Evolutionary conservation across 2,329 filamentous ascomycete genomes (phyloP).

Genomic region (Exophiala mesophila): DNA sequence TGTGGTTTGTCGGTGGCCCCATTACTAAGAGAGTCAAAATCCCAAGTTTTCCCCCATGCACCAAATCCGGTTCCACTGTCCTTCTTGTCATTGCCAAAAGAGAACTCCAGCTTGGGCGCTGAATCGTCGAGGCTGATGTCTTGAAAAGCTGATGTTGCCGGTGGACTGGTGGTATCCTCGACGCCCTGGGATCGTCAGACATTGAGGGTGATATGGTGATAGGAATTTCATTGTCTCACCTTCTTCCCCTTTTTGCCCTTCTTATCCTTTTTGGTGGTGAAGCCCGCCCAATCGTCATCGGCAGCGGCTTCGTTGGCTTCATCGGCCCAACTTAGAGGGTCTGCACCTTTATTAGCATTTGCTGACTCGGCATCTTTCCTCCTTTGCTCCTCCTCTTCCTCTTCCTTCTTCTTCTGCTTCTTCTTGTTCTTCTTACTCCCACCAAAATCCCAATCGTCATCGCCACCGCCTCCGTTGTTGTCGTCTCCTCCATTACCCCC

Average conservation of each 20-base stretch:
- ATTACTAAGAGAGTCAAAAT: conserved; percentile 37
- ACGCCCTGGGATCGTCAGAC: conserved; percentile 23
- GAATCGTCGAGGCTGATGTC: conserved; percentile 63
- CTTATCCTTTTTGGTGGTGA: conserved; percentile 44
- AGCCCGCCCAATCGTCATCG: conserved; percentile 50
- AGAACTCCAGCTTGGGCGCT: conserved; percentile 54
- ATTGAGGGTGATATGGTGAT: no score
- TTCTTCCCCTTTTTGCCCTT: conserved; percentile 51
- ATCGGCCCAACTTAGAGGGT: conserved; percentile 43
- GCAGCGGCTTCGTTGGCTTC: conserved; percentile 37
- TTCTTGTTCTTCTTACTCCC: conserved; percentile 35
- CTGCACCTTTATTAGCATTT: conserved; percentile 30
- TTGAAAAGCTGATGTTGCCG: conserved; percentile 53
- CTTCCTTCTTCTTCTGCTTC: conserved; percentile 32
- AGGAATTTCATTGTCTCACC: conserved; percentile 33
- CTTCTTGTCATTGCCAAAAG: conserved; percentile 46
- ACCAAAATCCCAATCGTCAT: conserved; percentile 37
- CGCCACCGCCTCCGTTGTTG: conserved; percentile 39
- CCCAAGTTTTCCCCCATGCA: conserved; percentile 58
- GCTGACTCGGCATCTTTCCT: conserved; percentile 32
- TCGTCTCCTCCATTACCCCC: conserved; percentile 34
- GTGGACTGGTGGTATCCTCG: conserved; percentile 32
- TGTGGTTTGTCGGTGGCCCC: conserved; percentile 29
- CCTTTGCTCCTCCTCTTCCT: conserved; percentile 31
- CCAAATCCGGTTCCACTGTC: conserved; percentile 45